These are phyloP conservation scores for Vitis labrusca DNA, from an alignment of 164 flowering plant species.

Conservation along the genomic window DNA sequence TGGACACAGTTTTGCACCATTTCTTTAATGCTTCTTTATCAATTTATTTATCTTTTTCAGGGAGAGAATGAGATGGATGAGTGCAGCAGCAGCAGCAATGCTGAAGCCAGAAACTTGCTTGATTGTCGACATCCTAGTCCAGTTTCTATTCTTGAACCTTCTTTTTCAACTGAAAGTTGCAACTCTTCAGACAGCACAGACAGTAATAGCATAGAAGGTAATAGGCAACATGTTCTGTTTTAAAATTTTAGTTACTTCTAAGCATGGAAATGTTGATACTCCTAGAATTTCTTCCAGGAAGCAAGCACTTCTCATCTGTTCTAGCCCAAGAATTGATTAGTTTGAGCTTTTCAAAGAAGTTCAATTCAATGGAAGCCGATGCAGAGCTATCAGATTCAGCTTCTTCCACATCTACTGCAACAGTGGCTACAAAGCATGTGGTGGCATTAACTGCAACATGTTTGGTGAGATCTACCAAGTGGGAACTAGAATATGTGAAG, in stretches of 20 bases:
- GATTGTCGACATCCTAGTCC: constrained; percentile 71
- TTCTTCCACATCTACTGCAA: constrained; percentile 45
- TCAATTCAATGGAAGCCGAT: constrained; percentile 38
- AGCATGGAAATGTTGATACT: background rate
- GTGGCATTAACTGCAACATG: constrained; percentile 1
- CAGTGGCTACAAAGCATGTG: constrained; percentile 17
- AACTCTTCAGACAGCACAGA: constrained; percentile 64
- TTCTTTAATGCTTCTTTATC: background rate
- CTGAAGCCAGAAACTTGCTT: constrained; percentile 31
- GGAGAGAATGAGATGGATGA: constrained; percentile 35
- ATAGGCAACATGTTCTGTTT: background rate
- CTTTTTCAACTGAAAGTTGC: constrained; percentile 68
- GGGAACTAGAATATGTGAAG: constrained; percentile 69
- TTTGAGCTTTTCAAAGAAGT: constrained; percentile 26
- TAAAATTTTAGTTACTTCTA: too few species aligned
- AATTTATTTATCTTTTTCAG: constrained; percentile 24
- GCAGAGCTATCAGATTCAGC: constrained; percentile 81
- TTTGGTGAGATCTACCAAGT: constrained; percentile 21
- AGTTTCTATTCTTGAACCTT: constrained; percentile 70
- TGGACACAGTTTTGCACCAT: too few species aligned
- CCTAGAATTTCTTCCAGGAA: constrained; percentile 37
- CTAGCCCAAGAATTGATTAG: constrained; percentile 43
- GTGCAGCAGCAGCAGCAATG: constrained; percentile 26
- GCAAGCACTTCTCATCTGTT: constrained; percentile 44
- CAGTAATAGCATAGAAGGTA: constrained; percentile 48